Base-by-base conservation (phyloP, 1,284 basidiomycete species). In the Cronartium quercuum region DNA sequence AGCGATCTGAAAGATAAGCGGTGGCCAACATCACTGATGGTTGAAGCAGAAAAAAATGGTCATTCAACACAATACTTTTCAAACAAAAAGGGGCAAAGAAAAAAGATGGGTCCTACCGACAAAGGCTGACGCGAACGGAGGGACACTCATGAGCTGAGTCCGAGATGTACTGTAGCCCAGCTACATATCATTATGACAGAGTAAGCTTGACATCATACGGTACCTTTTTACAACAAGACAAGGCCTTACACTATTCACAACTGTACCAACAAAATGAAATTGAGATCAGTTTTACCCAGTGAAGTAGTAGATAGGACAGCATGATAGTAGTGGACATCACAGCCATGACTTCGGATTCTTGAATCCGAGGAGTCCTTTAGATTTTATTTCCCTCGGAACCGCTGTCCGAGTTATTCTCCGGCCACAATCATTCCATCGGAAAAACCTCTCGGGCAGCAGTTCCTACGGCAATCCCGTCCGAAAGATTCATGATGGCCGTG, bases 21-120 rank as follows among this genome's bases (percentile, higher is more conserved):
- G 70, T 60, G 12, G 35, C 35, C 61, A 74, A 42, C 70, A 74
- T 74, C 37, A 74, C 70, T 74, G 34, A 47, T n/a, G n/a, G 24
- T 51, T n/a, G 5, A 47, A 13, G 18, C 21, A 38, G 37, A 35
- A 63, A 21, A 12, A 40, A n/a, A n/a, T 3, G 21, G 41, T 35
- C 4, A 37, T 34, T 13, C 12, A 35, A 5, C n/a, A 24, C 24
- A 29, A 1, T 51, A n/a, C 5, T 29, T 7, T 38, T 29, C n/a
- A n/a, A n/a, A n/a, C n/a, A 44, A 37, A 12, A 21, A 9, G 9
- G 47, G 55, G 15, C 15, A 41, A 47, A 37, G 7, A 29, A n/a
- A n/a, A n/a, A n/a, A n/a, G n/a, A n/a, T n/a, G n/a, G 7, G 3
- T 21, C 70, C 51, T 66, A 58, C 70, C 37, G 24, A 61, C 40